Evolutionary conservation across 805 yeast genomes (phyloP).

Genomic region (Kodamaea kakaduensis): DNA sequence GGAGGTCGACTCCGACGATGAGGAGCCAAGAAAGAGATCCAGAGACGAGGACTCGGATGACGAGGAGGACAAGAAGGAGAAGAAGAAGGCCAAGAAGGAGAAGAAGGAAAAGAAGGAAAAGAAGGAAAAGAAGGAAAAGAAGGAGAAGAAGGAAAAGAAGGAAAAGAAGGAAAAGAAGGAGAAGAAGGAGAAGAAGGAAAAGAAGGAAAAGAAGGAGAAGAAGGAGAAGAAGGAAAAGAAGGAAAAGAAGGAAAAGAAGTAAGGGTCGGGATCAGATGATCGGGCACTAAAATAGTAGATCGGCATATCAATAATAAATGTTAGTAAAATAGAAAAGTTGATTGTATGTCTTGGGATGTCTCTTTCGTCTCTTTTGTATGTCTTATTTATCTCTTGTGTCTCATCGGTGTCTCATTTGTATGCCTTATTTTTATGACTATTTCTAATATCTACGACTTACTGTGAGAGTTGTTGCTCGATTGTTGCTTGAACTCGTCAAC

Average conservation of each 20-base stretch:
- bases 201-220: conserved; percentile 52
- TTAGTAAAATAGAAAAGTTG: conserved; percentile 1
- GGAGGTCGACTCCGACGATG: conserved; percentile 29
- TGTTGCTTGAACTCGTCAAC: too few species aligned
- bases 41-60: conserved; percentile 26
- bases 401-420: too few species aligned
- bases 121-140: conserved; percentile 51
- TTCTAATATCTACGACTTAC: too few species aligned
- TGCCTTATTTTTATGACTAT: too few species aligned
- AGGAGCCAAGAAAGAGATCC: conserved; percentile 10
- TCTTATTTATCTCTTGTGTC: too few species aligned
- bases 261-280: conserved; percentile 19
- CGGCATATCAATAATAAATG: conserved; percentile 5
- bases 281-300: conserved; percentile 36
- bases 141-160: conserved; percentile 43
- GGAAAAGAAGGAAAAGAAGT: conserved; percentile 35
- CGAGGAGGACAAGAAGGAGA: conserved; percentile 31
- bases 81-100: conserved; percentile 28
- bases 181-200: conserved; percentile 26
- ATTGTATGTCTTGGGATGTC: too few species aligned
- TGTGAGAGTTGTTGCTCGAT: too few species aligned
- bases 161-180: conserved; percentile 29
- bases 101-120: conserved; percentile 20
- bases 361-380: too few species aligned
- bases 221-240: conserved; percentile 46